Percentiles rank a stretch among this genome's conserved stretches.
Conservation (phyloP, 441 rosid genomes). For the Geranium incanum region DNA sequence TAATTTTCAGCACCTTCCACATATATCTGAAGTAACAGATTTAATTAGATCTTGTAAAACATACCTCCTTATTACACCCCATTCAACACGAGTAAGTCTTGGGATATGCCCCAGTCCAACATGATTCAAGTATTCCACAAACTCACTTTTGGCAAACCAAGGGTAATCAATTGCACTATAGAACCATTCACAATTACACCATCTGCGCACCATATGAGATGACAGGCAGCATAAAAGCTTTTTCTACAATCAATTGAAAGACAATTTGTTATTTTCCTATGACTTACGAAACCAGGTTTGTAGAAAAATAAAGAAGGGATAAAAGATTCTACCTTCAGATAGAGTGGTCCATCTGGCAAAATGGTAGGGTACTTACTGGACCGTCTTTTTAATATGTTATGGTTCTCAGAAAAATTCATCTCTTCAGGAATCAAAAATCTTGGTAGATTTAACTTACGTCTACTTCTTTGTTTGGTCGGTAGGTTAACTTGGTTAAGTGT, state of each 20-base stretch:
- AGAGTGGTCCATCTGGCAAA: conserved; percentile 29
- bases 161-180: conserved; percentile 94
- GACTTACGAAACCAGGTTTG: neutral
- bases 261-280: neutral
- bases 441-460: conserved; percentile 58
- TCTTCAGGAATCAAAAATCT: conserved; percentile 34
- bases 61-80: conserved; percentile 97
- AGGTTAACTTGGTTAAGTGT: conserved; percentile 31
- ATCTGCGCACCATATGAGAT: conserved; percentile 51
- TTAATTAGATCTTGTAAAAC: conserved; percentile 9
- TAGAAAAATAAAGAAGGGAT: conserved; percentile 15
- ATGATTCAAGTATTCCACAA: conserved; percentile 82
- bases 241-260: conserved; percentile 40
- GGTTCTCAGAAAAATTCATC: conserved; percentile 30
- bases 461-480: conserved; percentile 42
- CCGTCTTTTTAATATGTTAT: conserved; percentile 29
- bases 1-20: conserved; percentile 12
- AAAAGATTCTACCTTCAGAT: conserved; percentile 40
- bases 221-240: conserved; percentile 61
- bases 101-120: conserved; percentile 91
- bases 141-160: conserved; percentile 96
- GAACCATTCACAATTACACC: conserved; percentile 98
- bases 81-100: conserved; percentile 85
- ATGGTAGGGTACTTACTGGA: conserved; percentile 24
- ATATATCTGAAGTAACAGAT: neutral